These are phyloP conservation scores for Trichophyton mentagrophytes DNA, from an alignment of 2,329 filamentous ascomycete genomes.

Conservation along the genomic window DNA sequence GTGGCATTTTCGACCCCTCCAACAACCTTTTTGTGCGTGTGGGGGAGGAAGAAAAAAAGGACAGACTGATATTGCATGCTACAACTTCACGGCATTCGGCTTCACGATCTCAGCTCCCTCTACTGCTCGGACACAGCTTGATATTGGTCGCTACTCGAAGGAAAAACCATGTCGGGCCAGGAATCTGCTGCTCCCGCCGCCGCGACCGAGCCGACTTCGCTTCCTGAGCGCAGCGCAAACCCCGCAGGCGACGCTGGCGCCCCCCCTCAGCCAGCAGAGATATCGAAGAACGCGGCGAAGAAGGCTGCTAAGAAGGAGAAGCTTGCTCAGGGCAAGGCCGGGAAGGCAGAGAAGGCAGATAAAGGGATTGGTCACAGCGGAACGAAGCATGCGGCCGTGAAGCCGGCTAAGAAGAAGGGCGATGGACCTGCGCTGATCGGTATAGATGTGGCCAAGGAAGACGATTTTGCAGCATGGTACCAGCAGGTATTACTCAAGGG, in stretches of 20 bases:
- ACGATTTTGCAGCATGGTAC: conserved; percentile 91
- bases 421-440: conserved; percentile 60
- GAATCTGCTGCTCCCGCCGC: conserved; percentile 11
- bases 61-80: not conserved
- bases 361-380: conserved; percentile 33
- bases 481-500: conserved; percentile 95
- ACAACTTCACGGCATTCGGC: too few species aligned
- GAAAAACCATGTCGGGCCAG: conserved; percentile 11
- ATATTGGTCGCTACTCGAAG: not conserved
- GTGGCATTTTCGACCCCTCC: conserved; percentile 4
- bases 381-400: conserved; percentile 32
- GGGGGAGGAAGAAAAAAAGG: not conserved
- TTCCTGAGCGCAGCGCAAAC: conserved; percentile 30
- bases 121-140: too few species aligned
- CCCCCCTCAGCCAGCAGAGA: conserved; percentile 21
- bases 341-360: conserved; percentile 20
- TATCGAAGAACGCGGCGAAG: conserved; percentile 34
- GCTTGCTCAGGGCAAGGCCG: conserved; percentile 31
- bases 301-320: conserved; percentile 39
- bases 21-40: not conserved
- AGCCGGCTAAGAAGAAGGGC: conserved; percentile 41
- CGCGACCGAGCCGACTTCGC: conserved; percentile 18
- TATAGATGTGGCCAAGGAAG: conserved; percentile 72
- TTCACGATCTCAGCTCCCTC: too few species aligned
- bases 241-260: conserved; percentile 22